Evolutionary conservation across 23 red algal species (phyloP), one percentile per base, ranked within the genome.

Genomic region (Gracilariopsis chorda): DNA sequence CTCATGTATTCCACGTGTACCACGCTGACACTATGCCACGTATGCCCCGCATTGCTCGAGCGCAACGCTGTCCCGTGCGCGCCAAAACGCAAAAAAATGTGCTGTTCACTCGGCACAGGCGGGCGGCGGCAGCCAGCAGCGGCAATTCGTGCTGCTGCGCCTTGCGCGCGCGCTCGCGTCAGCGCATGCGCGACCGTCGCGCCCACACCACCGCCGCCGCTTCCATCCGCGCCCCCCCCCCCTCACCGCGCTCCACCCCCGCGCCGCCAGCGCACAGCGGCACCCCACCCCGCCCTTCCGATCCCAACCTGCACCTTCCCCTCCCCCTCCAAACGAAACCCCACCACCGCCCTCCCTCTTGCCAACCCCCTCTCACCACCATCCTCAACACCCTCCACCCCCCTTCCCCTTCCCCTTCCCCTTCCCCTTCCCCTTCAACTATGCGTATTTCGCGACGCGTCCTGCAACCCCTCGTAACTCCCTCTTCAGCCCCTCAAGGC

Each of bases 391-490:
- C 11, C 48, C 48, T 10, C 48, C 48, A 19, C 48, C n/a, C n/a
- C n/a, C n/a, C n/a, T n/a, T n/a, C n/a, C n/a, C n/a, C 48, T 51
- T 10, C 48, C 48, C 11, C 48, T 51, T 10, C 48, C 48, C 11
- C 48, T 51, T 10, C 48, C 48, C 11, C 19, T 19, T 10, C 19
- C 48, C 11, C 48, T 19, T 10, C 48, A 10, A 19, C 48, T 51
- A 73, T 73, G 67, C 67, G 67, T 46, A 36, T 45, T 46, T 42
- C 67, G 67, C 67, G 67, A 24, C 67, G 67, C 67, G 67, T 42
- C 39, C 39, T 73, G 67, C 67, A 73, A 8, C 39, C 67, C 67
- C n/a, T n/a, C n/a, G n/a, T n/a, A n/a, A 42, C 67, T n/a, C 39
- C 67, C 1, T 44, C 67, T 17, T 73, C 67, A 9, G 67, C 37